Percentiles rank a stretch among this genome's conserved stretches.
Evolutionary conservation across 1,139 yeast genomes (phyloP).

Genomic region (Spathaspora sp.): DNA sequence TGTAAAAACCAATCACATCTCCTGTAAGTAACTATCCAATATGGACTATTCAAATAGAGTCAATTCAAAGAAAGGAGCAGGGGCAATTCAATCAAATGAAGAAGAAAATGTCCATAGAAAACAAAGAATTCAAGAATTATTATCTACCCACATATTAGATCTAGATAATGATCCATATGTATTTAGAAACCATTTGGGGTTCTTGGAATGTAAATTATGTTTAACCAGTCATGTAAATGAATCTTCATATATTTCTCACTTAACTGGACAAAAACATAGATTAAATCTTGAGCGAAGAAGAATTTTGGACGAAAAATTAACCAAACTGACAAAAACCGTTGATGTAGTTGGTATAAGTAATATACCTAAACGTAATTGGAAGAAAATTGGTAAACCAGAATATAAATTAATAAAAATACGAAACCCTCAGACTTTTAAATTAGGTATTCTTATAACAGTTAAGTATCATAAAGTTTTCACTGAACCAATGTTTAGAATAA

Average conservation of each 20-base stretch:
- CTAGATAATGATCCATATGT: conserved; percentile 78
- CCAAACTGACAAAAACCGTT: conserved; percentile 11
- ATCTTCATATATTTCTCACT: conserved; percentile 75
- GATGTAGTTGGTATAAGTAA: conserved; percentile 27
- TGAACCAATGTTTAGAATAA: conserved; percentile 66
- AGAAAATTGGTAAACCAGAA: conserved; percentile 71
- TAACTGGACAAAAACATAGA: conserved; percentile 78
- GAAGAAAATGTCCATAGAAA: conserved; percentile 68
- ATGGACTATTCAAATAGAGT: conserved; percentile 51
- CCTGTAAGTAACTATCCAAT: background rate
- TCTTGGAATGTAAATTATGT: conserved; percentile 74
- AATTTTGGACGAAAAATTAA: conserved; percentile 38
- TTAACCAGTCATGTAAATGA: conserved; percentile 72
- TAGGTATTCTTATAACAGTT: conserved; percentile 63
- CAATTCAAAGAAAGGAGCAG: conserved; percentile 50
- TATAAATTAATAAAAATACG: conserved; percentile 66
- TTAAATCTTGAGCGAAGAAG: conserved; percentile 62
- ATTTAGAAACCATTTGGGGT: conserved; percentile 69
- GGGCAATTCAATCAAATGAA: conserved; percentile 73
- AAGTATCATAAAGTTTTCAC: conserved; percentile 51
- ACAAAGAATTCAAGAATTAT: conserved; percentile 62
- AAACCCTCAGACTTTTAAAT: conserved; percentile 53
- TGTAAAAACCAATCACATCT: background rate
- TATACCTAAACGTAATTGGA: conserved; percentile 48
- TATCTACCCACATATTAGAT: conserved; percentile 59